A percentile compares a stretch with the other conserved stretches of the same genome.
These are phyloP conservation scores for Amaranthus hypochondriacus DNA, from an alignment of 148 eudicot genomes.

Conservation along the genomic window DNA sequence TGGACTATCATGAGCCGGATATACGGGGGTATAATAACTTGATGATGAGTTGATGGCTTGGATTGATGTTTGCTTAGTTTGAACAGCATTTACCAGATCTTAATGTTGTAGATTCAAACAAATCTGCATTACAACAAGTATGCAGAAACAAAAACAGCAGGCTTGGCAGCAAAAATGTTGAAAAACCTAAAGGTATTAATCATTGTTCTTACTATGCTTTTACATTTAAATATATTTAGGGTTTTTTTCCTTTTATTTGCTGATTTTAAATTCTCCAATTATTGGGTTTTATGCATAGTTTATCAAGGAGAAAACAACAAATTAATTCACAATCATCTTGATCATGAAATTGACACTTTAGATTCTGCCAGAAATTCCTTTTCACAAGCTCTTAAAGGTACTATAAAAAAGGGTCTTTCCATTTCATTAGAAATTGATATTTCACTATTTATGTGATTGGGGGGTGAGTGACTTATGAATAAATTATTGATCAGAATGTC, in stretches of 20 bases:
- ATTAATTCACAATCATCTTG: slow-evolving; percentile 24
- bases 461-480: background rate
- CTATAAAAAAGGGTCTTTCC: too few relatives aligned
- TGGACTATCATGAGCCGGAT: too few relatives aligned
- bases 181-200: slow-evolving; percentile 61
- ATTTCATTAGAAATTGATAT: too few relatives aligned
- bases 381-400: slow-evolving; percentile 80
- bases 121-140: too few relatives aligned
- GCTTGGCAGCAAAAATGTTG: slow-evolving; percentile 38
- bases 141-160: slow-evolving; percentile 20
- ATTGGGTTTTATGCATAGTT: slow-evolving; percentile 28
- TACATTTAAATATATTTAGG: slow-evolving; percentile 4
- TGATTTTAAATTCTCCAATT: slow-evolving; percentile 6
- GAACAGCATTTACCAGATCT: slow-evolving; percentile 64
- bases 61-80: background rate
- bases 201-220: background rate
- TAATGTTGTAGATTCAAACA: background rate
- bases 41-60: background rate
- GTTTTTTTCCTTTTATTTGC: background rate
- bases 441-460: too few relatives aligned
- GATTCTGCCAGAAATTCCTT: slow-evolving; percentile 76
- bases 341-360: slow-evolving; percentile 34
- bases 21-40: too few relatives aligned
- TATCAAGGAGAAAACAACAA: slow-evolving; percentile 35
- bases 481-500: slow-evolving; percentile 50